These are phyloP conservation scores for Funneliformis mosseae DNA, from an alignment of 192 early-diverging fungal species.

Conservation along the genomic window DNA sequence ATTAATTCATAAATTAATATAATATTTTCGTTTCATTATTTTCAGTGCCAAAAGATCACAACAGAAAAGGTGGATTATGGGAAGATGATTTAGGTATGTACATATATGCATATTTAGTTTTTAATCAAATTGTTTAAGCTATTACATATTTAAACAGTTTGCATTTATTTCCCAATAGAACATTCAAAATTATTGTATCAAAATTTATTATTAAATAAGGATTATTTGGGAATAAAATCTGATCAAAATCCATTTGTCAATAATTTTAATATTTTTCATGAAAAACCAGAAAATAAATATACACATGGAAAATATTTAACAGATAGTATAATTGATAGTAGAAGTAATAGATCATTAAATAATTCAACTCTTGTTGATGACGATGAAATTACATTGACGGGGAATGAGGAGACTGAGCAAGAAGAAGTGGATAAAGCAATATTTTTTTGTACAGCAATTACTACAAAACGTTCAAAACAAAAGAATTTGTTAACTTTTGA, in stretches of 20 bases:
- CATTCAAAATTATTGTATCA: neutral
- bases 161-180: too few species aligned
- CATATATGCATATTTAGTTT: too few species aligned
- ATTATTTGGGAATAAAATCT: neutral
- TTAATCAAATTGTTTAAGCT: too few species aligned
- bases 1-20: neutral
- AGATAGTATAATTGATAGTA: constrained; percentile 15
- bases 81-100: neutral
- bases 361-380: constrained; percentile 2
- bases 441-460: constrained; percentile 45
- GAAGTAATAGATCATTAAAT: too few species aligned
- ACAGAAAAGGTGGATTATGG: neutral
- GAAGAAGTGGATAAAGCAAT: constrained; percentile 39
- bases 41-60: neutral
- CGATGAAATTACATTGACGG: constrained; percentile 32
- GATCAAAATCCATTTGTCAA: neutral
- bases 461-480: constrained; percentile 38
- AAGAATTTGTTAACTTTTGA: constrained; percentile 41
- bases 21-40: neutral
- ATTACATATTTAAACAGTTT: too few species aligned
- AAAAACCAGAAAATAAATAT: neutral
- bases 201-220: too few species aligned
- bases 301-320: constrained; percentile 29
- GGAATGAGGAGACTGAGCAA: constrained; percentile 16
- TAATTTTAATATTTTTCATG: neutral